phyloP scores from a whole-genome alignment of 2,329 filamentous ascomycete genomes.

The Pyricularia sp. region DNA sequence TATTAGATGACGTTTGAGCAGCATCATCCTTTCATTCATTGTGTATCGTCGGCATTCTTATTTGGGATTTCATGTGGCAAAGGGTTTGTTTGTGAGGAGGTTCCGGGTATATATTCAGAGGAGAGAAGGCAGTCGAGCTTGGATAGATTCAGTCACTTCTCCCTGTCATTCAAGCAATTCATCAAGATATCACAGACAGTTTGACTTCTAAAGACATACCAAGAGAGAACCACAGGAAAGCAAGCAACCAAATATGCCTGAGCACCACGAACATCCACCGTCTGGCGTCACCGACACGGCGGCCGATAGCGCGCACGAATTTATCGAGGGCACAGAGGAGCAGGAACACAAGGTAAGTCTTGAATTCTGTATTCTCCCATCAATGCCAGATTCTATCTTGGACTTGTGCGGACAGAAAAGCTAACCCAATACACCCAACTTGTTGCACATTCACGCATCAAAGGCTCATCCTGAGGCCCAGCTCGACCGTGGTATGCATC shows the following conservation, averaged over 20 bases:
- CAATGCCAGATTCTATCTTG: too few relatives aligned
- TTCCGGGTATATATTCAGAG: background rate
- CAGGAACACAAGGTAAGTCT: background rate
- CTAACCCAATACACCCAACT: too few relatives aligned
- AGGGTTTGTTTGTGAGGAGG: background rate
- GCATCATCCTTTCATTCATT: background rate
- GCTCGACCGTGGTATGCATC: constrained; percentile 1
- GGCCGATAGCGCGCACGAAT: background rate
- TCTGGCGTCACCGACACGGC: constrained; percentile 1
- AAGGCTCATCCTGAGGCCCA: background rate
- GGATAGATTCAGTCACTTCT: background rate
- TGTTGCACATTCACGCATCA: background rate
- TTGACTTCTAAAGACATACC: background rate
- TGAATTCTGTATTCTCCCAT: too few relatives aligned
- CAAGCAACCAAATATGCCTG: background rate
- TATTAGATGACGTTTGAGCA: background rate
- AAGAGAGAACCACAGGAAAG: background rate
- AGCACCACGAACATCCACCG: background rate
- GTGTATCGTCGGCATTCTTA: background rate
- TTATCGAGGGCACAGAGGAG: constrained; percentile 1
- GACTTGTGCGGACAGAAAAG: too few relatives aligned
- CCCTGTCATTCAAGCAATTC: background rate
- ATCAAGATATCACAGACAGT: background rate
- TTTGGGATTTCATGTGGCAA: background rate
- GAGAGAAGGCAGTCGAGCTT: background rate